Conservation (phyloP, 2,329 filamentous ascomycete genomes). For the Xylaria sp. region DNA sequence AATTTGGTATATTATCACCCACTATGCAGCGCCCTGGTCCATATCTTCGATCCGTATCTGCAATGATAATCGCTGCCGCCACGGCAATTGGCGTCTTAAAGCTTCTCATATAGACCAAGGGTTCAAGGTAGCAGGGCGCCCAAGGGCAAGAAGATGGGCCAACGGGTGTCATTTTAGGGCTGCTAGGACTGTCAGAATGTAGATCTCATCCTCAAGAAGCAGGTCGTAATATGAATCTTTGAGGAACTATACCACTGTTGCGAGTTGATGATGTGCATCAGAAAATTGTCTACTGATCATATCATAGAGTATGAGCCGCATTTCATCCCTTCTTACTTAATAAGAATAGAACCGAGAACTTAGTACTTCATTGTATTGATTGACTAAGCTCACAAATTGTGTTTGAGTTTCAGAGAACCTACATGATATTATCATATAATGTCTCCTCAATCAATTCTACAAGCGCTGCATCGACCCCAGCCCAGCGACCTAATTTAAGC, state of each 20-base stretch:
- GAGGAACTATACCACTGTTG: background rate
- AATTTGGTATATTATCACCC: slow-evolving; percentile 6
- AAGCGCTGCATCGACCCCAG: background rate
- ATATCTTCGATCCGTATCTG: background rate
- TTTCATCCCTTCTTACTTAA: background rate
- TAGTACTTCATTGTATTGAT: background rate
- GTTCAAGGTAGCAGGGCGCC: background rate
- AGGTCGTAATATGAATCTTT: background rate
- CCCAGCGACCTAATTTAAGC: background rate
- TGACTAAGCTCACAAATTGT: background rate
- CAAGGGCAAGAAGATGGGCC: background rate
- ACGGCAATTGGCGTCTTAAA: background rate
- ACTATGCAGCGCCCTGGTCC: too few relatives aligned
- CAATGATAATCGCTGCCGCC: background rate
- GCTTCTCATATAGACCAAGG: background rate
- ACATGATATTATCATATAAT: too few relatives aligned
- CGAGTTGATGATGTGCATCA: background rate
- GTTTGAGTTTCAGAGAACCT: background rate
- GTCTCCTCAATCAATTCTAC: background rate
- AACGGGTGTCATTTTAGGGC: background rate
- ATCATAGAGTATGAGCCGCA: background rate
- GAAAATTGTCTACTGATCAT: background rate
- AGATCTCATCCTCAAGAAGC: background rate
- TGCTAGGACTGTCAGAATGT: background rate
- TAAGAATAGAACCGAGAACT: background rate